Conservation (phyloP, 345 rosid genomes). For the Euphorbia tirucalli region DNA sequence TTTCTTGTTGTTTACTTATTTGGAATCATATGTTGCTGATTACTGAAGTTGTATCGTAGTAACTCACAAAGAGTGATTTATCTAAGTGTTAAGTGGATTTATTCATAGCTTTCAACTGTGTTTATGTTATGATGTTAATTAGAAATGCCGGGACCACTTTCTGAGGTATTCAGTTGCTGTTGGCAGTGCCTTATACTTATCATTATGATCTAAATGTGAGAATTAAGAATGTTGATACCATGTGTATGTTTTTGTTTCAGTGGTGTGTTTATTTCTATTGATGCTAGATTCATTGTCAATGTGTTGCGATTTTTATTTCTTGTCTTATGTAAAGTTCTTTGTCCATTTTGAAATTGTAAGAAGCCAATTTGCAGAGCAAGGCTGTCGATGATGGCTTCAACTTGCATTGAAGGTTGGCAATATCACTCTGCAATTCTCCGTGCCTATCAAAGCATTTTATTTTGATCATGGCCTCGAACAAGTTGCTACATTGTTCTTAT, state of each 20-base stretch:
- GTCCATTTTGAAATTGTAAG: too few species aligned
- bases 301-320: not conserved
- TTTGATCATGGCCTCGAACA: slow-evolving; percentile 76
- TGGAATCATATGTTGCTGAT: not conserved
- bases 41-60: too few species aligned
- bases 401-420: slow-evolving; percentile 82
- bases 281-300: not conserved
- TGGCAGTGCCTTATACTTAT: too few species aligned
- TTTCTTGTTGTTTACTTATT: not conserved
- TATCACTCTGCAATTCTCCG: slow-evolving; percentile 59
- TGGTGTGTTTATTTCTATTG: not conserved
- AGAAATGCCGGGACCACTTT: not conserved
- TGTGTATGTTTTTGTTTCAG: not conserved
- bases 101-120: not conserved
- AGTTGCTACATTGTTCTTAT: slow-evolving; percentile 44
- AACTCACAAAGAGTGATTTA: too few species aligned
- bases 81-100: too few species aligned
- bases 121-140: not conserved
- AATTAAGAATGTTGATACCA: not conserved
- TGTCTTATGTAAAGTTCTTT: too few species aligned
- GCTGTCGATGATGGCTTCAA: slow-evolving; percentile 52
- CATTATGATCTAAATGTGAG: not conserved
- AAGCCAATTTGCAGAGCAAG: slow-evolving; percentile 82
- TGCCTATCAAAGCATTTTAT: slow-evolving; percentile 48
- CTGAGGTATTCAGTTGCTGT: not conserved